Conservation (phyloP, 2,329 filamentous ascomycete species). For the Thermoascus crustaceus region DNA sequence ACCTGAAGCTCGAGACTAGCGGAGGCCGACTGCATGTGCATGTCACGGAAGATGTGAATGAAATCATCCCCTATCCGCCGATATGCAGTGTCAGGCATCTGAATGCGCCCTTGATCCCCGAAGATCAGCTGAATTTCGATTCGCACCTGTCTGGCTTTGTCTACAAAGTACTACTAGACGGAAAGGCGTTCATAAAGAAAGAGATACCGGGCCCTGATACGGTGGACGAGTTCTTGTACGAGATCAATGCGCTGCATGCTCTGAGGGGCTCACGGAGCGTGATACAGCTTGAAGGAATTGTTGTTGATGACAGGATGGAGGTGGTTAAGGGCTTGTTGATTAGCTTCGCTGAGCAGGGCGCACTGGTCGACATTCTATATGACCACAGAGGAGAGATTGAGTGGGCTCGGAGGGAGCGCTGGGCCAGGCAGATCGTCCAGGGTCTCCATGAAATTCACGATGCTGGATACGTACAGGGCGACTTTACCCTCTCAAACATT, state of each 20-base stretch:
- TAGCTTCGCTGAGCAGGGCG: slow-evolving; percentile 75
- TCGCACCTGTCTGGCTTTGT: slow-evolving; percentile 95
- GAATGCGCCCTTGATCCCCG: slow-evolving; percentile 46
- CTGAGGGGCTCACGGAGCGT: slow-evolving; percentile 66
- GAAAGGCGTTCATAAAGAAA: slow-evolving; percentile 78
- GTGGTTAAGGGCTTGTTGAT: slow-evolving; percentile 83
- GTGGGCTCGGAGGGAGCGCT: slow-evolving; percentile 70
- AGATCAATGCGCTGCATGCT: slow-evolving; percentile 86
- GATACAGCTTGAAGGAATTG: slow-evolving; percentile 77
- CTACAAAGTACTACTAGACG: slow-evolving; percentile 74
- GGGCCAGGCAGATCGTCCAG: slow-evolving; percentile 84
- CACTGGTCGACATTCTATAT: slow-evolving; percentile 84
- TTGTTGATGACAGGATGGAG: slow-evolving; percentile 68
- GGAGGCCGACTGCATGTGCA: slow-evolving; percentile 88
- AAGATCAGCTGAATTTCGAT: slow-evolving; percentile 73
- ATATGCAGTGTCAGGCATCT: slow-evolving; percentile 68
- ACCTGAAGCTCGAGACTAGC: slow-evolving; percentile 83
- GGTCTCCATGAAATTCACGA: slow-evolving; percentile 91
- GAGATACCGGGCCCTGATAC: slow-evolving; percentile 95
- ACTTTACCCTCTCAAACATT: slow-evolving; percentile 95
- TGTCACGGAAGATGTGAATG: slow-evolving; percentile 94
- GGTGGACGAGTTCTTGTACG: slow-evolving; percentile 93
- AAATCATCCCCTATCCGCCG: slow-evolving; percentile 81
- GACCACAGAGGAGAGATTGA: slow-evolving; percentile 57
- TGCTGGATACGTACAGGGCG: slow-evolving; percentile 90